Evolutionary conservation across 306 rosid species (phyloP).

Genomic region (Myrica gale): DNA sequence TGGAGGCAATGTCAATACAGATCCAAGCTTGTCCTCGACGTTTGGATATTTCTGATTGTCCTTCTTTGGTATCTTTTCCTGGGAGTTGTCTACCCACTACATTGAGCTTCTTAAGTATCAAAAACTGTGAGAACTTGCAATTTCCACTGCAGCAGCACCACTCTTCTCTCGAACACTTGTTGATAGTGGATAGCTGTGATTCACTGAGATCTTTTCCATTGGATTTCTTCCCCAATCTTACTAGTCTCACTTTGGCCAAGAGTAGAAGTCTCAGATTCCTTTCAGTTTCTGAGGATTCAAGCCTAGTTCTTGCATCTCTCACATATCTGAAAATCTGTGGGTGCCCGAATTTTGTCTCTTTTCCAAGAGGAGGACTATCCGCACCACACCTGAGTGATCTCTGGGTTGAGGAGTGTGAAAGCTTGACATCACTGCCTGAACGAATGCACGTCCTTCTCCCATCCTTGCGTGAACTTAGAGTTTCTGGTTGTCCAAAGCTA

Average conservation of each 20-base stretch:
- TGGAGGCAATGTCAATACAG: not conserved
- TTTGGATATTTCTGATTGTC: slow-evolving; percentile 8
- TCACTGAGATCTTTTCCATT: slow-evolving; percentile 23
- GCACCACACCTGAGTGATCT: slow-evolving; percentile 17
- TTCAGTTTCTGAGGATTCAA: not conserved
- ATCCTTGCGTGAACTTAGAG: not conserved
- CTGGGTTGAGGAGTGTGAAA: not conserved
- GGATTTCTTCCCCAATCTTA: slow-evolving; percentile 30
- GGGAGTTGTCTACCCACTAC: not conserved
- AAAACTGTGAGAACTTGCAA: slow-evolving; percentile 13
- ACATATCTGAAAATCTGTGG: not conserved
- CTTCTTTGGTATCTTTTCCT: slow-evolving; percentile 4
- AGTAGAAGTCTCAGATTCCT: not conserved
- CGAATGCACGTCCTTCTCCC: not conserved
- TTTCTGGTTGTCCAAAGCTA: not conserved
- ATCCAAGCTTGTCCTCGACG: not conserved
- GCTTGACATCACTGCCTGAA: slow-evolving; percentile 5
- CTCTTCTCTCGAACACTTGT: slow-evolving; percentile 16
- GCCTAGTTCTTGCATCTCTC: not conserved
- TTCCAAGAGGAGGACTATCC: not conserved
- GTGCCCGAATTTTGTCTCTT: slow-evolving; percentile 1
- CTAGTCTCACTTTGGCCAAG: not conserved
- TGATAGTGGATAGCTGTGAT: slow-evolving; percentile 21
- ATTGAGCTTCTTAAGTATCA: slow-evolving; percentile 1
- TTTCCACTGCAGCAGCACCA: slow-evolving; percentile 1